Conservation (phyloP, 2,329 filamentous ascomycete genomes). For the Nigrospora sphaerica region DNA sequence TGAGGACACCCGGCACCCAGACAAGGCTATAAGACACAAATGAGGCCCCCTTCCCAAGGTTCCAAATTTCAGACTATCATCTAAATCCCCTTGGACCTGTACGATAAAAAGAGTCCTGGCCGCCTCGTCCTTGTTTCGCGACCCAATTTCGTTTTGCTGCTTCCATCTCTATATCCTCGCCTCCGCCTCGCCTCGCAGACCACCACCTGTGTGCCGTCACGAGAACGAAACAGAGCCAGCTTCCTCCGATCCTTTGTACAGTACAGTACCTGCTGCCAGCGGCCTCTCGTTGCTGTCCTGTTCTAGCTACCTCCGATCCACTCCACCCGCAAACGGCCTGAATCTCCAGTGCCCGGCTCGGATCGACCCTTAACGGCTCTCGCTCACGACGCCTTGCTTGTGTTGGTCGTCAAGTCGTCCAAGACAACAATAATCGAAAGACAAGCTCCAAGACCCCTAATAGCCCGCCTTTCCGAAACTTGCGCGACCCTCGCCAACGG, state of each 20-base stretch:
- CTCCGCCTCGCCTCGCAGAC: background rate
- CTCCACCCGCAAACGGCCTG: background rate
- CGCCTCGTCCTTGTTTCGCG: background rate
- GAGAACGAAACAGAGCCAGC: background rate
- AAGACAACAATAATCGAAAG: constrained; percentile 6
- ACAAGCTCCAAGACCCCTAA: constrained; percentile 3
- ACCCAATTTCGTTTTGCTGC: background rate
- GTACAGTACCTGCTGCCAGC: constrained; percentile 4
- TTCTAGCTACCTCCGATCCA: constrained; percentile 4
- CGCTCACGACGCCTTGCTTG: too few species aligned
- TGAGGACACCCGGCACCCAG: constrained; percentile 1
- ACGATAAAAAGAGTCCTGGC: constrained; percentile 5
- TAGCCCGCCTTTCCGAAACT: constrained; percentile 5
- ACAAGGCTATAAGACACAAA: constrained; percentile 7
- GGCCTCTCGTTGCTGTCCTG: constrained; percentile 4
- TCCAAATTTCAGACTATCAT: constrained; percentile 2
- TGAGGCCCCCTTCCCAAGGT: constrained; percentile 5
- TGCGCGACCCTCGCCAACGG: constrained; percentile 5
- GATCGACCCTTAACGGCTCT: too few species aligned
- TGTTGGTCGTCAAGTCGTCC: background rate
- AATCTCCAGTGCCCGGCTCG: too few species aligned
- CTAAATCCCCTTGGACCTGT: constrained; percentile 3
- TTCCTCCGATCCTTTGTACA: constrained; percentile 3
- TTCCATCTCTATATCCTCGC: background rate
- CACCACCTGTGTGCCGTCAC: constrained; percentile 1